phyloP scores from a whole-genome alignment of 192 early-diverging fungal species.

The Entomortierella chlamydospora region DNA sequence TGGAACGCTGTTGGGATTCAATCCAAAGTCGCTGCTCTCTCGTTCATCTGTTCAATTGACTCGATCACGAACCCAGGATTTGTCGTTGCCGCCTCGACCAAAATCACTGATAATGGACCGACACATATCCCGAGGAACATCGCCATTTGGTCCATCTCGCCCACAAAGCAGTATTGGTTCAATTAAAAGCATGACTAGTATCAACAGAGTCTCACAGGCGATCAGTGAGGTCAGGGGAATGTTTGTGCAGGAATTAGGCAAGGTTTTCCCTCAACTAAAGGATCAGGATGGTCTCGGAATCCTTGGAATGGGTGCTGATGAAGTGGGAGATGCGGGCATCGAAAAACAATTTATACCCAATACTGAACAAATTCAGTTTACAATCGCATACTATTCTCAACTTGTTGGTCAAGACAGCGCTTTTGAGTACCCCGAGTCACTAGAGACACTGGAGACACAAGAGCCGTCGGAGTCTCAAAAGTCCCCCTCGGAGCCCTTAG shows the following conservation, averaged over 20 bases:
- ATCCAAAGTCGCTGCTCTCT: slow-evolving; percentile 32
- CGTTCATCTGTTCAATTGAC: slow-evolving; percentile 43
- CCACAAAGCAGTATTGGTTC: slow-evolving; percentile 18
- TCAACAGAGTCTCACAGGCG: slow-evolving; percentile 49
- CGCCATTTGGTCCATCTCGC: slow-evolving; percentile 34
- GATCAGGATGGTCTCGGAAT: slow-evolving; percentile 55
- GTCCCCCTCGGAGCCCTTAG: neutral
- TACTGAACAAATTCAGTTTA: slow-evolving; percentile 50
- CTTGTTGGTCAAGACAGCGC: slow-evolving; percentile 22
- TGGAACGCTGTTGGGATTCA: slow-evolving; percentile 12
- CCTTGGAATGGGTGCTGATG: slow-evolving; percentile 40
- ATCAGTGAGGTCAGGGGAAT: slow-evolving; percentile 54
- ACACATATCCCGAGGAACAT: slow-evolving; percentile 18
- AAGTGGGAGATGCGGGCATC: slow-evolving; percentile 3
- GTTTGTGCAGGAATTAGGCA: slow-evolving; percentile 54
- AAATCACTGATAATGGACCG: slow-evolving; percentile 45
- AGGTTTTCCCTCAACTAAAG: slow-evolving; percentile 54
- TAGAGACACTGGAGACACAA: neutral
- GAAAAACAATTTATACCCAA: slow-evolving; percentile 51
- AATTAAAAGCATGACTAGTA: slow-evolving; percentile 28
- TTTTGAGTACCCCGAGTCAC: neutral
- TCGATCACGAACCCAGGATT: slow-evolving; percentile 20
- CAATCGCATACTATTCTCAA: slow-evolving; percentile 45
- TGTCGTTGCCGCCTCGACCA: slow-evolving; percentile 43
- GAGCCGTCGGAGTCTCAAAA: neutral